Base-by-base conservation (phyloP, 331 rosid genomes). In the Quercus lobata region DNA sequence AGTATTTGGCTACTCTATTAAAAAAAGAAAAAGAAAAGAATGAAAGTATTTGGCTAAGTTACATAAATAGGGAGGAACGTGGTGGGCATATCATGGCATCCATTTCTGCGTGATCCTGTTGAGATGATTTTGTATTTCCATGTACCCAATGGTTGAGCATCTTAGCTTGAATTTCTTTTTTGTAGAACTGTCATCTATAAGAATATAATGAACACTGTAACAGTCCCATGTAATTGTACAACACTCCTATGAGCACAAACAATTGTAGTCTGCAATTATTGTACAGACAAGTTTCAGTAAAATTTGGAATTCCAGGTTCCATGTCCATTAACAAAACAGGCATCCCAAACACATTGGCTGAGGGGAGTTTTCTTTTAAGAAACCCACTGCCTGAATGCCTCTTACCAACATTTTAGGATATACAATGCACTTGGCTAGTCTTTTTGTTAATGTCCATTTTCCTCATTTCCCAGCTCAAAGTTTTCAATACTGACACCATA, bases 391-490 rank as follows among this genome's bases (percentile, higher is more conserved):
- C 57, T 22, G 49, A 41, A 9, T 41, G 49, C 49, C n/a, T 68
- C 57, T 73, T 41, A 55, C 22, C 22, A 56, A 35, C 65, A 49
- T 73, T 29, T 81, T 80, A 88, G 71, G 60, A 73, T 16, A 73
- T 41, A 76, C 68, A 69, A 79, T 66, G 75, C 21, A 34, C 35
- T 58, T 71, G 69, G 77, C 68, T 73, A 72, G 78, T 78, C 54
- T 83, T 87, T 77, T 63, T 34, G 79, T 79, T 46, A 60, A 74
- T 76, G 34, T 49, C 82, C 70, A 74, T 55, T 82, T 88, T 90
- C 75, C 78, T 72, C 84, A 88, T 90, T 85, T 87, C 91, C 86
- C 72, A 78, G 80, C 83, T 83, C 70, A 96, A 83, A 66, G 76
- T 5, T 63, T 87, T 83, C 78, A 93, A 79, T 15, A 76, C 62